These are phyloP conservation scores for Neospermospora avenae DNA, from an alignment of 2,329 filamentous ascomycete genomes.

Conservation along the genomic window DNA sequence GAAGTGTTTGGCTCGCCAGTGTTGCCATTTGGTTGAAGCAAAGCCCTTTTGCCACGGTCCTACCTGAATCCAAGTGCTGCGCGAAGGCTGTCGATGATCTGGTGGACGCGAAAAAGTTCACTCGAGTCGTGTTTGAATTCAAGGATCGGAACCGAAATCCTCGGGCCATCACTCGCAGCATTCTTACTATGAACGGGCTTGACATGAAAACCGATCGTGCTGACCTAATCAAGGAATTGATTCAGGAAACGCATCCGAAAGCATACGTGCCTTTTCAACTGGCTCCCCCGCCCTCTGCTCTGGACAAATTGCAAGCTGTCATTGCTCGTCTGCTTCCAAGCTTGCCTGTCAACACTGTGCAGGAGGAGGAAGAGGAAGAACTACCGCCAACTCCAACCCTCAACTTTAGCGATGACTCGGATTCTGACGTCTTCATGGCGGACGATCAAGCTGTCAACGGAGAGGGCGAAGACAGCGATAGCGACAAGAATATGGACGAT, in stretches of 20 bases:
- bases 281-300: constrained; percentile 22
- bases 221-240: constrained; percentile 21
- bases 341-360: background rate
- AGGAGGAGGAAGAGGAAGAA: background rate
- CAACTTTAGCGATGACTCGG: background rate
- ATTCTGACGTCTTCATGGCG: background rate
- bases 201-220: constrained; percentile 13
- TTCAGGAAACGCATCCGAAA: constrained; percentile 24
- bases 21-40: constrained; percentile 29
- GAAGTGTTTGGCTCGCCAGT: constrained; percentile 32
- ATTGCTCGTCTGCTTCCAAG: constrained; percentile 3
- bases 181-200: constrained; percentile 20
- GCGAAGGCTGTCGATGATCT: constrained; percentile 27
- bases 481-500: constrained; percentile 1
- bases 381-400: background rate
- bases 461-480: background rate
- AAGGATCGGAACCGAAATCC: constrained; percentile 11
- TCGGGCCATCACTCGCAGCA: constrained; percentile 13
- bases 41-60: constrained; percentile 12
- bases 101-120: constrained; percentile 20
- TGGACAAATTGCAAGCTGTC: constrained; percentile 21
- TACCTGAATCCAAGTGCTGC: constrained; percentile 30
- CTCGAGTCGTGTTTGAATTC: constrained; percentile 14
- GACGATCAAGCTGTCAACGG: background rate
- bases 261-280: constrained; percentile 30